Conservation (phyloP, 2,329 filamentous ascomycete genomes). For the Aspergillus thermomutatus region DNA sequence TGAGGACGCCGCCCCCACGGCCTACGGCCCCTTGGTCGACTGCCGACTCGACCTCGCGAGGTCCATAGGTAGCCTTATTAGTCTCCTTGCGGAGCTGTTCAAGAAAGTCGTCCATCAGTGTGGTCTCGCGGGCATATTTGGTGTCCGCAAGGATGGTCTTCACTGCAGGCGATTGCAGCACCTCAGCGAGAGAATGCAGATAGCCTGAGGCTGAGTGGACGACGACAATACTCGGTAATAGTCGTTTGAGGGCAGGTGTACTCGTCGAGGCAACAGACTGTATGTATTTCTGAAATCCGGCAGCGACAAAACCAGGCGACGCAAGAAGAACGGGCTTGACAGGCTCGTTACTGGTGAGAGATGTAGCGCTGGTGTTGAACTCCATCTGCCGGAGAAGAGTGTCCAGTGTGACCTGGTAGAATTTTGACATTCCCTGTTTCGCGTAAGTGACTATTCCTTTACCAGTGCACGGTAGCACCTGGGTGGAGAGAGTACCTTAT, state of each 20-base stretch:
- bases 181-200: slow-evolving; percentile 81
- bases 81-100: slow-evolving; percentile 77
- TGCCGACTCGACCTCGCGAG: slow-evolving; percentile 74
- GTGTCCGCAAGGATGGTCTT: slow-evolving; percentile 75
- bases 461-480: background rate
- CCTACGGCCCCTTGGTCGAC: slow-evolving; percentile 86
- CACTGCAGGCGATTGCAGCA: slow-evolving; percentile 77
- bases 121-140: slow-evolving; percentile 81
- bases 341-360: slow-evolving; percentile 33
- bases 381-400: slow-evolving; percentile 77
- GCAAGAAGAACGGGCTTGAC: slow-evolving; percentile 71
- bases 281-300: slow-evolving; percentile 74
- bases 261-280: slow-evolving; percentile 59
- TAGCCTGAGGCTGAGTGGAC: slow-evolving; percentile 84
- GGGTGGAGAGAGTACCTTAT: slow-evolving; percentile 36
- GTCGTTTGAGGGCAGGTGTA: slow-evolving; percentile 63
- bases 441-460: slow-evolving; percentile 1
- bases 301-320: slow-evolving; percentile 82
- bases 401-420: slow-evolving; percentile 73
- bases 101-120: slow-evolving; percentile 79
- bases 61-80: slow-evolving; percentile 86
- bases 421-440: slow-evolving; percentile 63
- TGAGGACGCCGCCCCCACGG: slow-evolving; percentile 74
- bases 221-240: slow-evolving; percentile 59
- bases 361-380: slow-evolving; percentile 50